Evolutionary conservation across 2,329 filamentous ascomycete genomes (phyloP), one percentile per base, ranked within the genome.

Genomic region (Lasiodiplodia sp.): DNA sequence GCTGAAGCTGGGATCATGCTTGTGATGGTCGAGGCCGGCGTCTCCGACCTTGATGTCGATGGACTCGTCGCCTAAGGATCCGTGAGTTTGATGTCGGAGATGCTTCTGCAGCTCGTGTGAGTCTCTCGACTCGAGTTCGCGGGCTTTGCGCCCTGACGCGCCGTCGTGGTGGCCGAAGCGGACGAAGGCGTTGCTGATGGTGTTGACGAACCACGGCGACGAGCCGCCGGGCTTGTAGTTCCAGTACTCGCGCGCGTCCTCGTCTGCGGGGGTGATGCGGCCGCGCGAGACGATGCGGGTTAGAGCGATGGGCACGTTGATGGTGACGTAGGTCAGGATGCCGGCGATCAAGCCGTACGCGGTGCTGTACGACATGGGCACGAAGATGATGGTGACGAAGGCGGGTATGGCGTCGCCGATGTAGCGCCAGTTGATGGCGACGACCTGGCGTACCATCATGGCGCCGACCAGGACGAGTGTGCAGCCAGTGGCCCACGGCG

Each of bases 311-410:
- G 87, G 77, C 2, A 85, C 87, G 79, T 97, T 96, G 78, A 97
- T 85, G 65, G 90, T 78, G 49, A 90, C 89, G 78, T 96, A 96
- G 40, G 88, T 87, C 76, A 92, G 84, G 71, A 96, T 89, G 40
- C 93, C 92, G 3, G 88, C 92, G 73, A 96, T 96, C 18, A 97
- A 84, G 56, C 93, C 93, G 75, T 96, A 92, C 14, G 93, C 92
- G 74, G 96, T 95, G 67, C 90, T 93, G 83, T 96, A 97, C 4
- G 91, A 92, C 81, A 96, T 96, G 0, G 93, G 93, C 90, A 96
- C 96, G 72, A 94, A 84, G 72, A 90, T 88, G 71, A 97, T 89
- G 53, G 92, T 94, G 44, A 96, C 83, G 79, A 96, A 96, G 2
- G 93, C 92, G 0, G 93, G 93, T 11, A 97, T 85, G 2, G 92